phyloP scores from a whole-genome alignment of 2,329 filamentous ascomycete genomes.

The Penicillium italicum region DNA sequence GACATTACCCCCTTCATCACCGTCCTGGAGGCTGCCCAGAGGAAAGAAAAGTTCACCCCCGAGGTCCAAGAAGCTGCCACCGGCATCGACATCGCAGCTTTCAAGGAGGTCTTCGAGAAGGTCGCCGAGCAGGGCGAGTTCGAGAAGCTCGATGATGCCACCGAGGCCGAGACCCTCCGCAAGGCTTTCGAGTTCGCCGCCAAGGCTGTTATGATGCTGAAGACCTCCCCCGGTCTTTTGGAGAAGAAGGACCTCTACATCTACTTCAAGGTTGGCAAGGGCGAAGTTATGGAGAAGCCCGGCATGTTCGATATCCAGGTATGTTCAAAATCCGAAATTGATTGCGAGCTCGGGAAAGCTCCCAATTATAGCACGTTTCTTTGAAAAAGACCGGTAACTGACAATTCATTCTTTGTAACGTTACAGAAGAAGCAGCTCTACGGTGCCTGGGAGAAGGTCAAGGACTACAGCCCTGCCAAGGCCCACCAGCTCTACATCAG shows the following conservation, averaged over 20 bases:
- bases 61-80: constrained; percentile 27
- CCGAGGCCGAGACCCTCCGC: constrained; percentile 16
- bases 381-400: constrained; percentile 11
- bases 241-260: constrained; percentile 37
- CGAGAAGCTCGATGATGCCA: constrained; percentile 14
- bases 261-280: constrained; percentile 39
- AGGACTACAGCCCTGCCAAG: constrained; percentile 60
- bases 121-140: constrained; percentile 16
- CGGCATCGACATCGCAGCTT: constrained; percentile 24
- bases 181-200: constrained; percentile 33
- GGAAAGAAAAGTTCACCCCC: constrained; percentile 28
- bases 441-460: constrained; percentile 69
- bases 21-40: constrained; percentile 27
- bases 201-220: constrained; percentile 30
- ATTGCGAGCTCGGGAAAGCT: not conserved
- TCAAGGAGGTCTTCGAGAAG: constrained; percentile 22
- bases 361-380: not conserved
- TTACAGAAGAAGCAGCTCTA: constrained; percentile 74
- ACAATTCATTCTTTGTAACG: constrained; percentile 4
- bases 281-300: constrained; percentile 30
- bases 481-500: constrained; percentile 76
- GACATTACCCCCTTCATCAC: constrained; percentile 26
- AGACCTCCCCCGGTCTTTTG: constrained; percentile 20
- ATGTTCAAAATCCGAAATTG: constrained; percentile 3
- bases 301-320: constrained; percentile 43